Evolutionary conservation across 306 rosid genomes (phyloP).

Genomic region (Astragalus membranaceus): DNA sequence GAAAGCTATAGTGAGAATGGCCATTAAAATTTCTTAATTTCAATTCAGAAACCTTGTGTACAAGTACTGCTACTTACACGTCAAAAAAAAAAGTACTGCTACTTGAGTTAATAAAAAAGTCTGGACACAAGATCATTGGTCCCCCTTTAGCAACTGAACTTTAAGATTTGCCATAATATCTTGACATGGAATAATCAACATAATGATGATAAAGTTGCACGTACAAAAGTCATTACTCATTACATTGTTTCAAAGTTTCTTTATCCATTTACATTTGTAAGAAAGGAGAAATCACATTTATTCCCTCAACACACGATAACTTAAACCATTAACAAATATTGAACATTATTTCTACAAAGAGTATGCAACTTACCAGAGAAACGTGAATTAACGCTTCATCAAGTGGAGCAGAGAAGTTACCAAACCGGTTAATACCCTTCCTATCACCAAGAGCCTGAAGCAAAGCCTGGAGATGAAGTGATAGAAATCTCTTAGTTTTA

Average conservation of each 20-base stretch:
- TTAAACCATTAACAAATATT: background rate
- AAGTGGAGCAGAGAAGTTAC: slow-evolving; percentile 93
- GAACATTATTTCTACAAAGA: background rate
- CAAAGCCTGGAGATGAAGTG: slow-evolving; percentile 54
- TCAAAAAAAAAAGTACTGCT: background rate
- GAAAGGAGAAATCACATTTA: slow-evolving; percentile 2
- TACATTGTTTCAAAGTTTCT: background rate
- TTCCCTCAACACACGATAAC: background rate
- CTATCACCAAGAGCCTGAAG: slow-evolving; percentile 93
- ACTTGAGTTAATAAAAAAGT: background rate
- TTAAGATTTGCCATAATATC: background rate
- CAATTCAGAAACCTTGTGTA: background rate
- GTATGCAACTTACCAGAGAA: slow-evolving; percentile 57
- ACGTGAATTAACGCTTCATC: slow-evolving; percentile 92
- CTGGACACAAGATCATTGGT: slow-evolving; percentile 10
- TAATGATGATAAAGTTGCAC: background rate
- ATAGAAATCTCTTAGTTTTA: slow-evolving; percentile 11
- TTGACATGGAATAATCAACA: background rate
- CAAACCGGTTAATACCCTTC: slow-evolving; percentile 92
- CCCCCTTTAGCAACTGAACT: background rate
- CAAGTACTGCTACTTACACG: background rate
- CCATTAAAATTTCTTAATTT: background rate
- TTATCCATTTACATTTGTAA: background rate
- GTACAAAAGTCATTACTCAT: background rate
- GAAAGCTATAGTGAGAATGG: background rate